phyloP scores from a whole-genome alignment of 2,329 filamentous ascomycete genomes.

The Beauveria brongniartii region DNA sequence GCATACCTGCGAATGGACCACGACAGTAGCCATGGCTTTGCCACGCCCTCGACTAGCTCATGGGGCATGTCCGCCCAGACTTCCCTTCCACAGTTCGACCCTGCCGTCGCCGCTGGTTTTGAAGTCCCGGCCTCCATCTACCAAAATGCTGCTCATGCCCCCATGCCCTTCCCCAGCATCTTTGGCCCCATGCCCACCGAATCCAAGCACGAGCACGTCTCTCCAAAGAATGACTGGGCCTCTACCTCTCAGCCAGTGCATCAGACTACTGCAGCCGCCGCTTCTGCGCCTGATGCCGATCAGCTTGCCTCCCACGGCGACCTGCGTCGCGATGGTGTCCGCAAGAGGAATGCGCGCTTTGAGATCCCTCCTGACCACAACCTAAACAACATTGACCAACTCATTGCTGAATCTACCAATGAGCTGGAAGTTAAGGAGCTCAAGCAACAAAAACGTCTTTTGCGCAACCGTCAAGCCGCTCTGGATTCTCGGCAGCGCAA shows the following conservation, averaged over 20 bases:
- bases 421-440: conserved; percentile 95
- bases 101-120: conserved; percentile 51
- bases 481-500: conserved; percentile 95
- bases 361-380: conserved; percentile 93
- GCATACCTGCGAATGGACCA: conserved; percentile 60
- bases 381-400: conserved; percentile 85
- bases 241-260: conserved; percentile 39
- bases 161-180: conserved; percentile 47
- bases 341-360: conserved; percentile 98
- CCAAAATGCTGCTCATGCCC: conserved; percentile 42
- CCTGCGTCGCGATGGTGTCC: conserved; percentile 74
- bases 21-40: conserved; percentile 34
- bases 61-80: conserved; percentile 62
- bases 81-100: conserved; percentile 61
- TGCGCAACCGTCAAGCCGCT: conserved; percentile 92
- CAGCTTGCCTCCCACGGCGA: conserved; percentile 68
- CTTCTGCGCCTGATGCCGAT: conserved; percentile 44
- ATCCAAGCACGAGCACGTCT: conserved; percentile 35
- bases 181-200: conserved; percentile 43
- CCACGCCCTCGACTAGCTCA: conserved; percentile 25
- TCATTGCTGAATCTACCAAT: conserved; percentile 81
- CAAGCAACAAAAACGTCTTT: conserved; percentile 92
- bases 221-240: conserved; percentile 51
- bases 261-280: conserved; percentile 44
- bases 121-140: conserved; percentile 47